Evolutionary conservation across 148 eudicot species (phyloP), one percentile per base, ranked within the genome.

Genomic region (Linanthus parryae): DNA sequence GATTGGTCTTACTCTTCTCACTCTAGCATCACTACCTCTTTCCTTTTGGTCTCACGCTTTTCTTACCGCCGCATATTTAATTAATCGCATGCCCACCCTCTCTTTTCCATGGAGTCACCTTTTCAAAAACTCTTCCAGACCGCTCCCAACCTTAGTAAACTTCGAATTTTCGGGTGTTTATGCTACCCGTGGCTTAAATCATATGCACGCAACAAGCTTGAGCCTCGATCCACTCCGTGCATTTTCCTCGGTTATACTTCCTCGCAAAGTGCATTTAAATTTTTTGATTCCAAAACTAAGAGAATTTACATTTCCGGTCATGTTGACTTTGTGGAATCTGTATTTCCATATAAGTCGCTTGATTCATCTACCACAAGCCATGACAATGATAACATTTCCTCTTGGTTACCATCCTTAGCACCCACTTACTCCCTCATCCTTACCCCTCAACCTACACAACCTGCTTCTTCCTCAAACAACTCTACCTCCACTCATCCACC

Each of bases 231-330:
- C 43, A 39, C 16, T 18, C 15, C 43, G 3, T 39, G 43, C 16
- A 18, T 39, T 4, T 39, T 39, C 43, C 13, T 39, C n/a, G n/a
- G 2, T 34, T 47, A n/a, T 47, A 34, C 33, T 47, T 21, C 2
- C 27, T 25, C 27, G 51, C 43, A 39, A 39, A 39, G 43, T 13
- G 43, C 43, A 13, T 39, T 12, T 39, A n/a, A 39, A 3, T 39
- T n/a, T 18, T 28, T 9, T 20, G 53, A 58, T 34, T 24, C 61
- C 2, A 0, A 1, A 24, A 29, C 4, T 36, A 36, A 39, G 4
- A 39, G 16, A 12, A 39, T 39, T 18, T 39, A 39, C 43, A 39
- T 18, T 18, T 39, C 43, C 16, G 15, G 43, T 12, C 43, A 39
- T 13, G 43, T 39, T 13, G 16, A n/a, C 5, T 39, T 39, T 39